Evolutionary conservation across 306 rosid genomes (phyloP).

Genomic region (Gastrolobium villosum): DNA sequence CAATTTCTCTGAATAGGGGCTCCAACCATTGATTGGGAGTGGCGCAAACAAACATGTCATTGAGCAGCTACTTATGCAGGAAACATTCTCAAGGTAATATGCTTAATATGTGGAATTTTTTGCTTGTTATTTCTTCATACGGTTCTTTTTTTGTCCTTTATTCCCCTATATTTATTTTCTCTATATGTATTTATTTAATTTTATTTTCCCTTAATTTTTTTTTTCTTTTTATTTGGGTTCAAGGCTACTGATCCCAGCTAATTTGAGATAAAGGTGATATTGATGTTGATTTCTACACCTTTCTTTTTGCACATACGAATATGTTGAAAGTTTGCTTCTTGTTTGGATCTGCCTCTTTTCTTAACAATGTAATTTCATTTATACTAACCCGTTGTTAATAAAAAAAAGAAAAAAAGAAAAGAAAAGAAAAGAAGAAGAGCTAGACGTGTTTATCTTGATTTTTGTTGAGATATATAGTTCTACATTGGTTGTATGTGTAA

Average conservation of each 20-base stretch:
- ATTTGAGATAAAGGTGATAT: too few relatives aligned
- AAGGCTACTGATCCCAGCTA: too few relatives aligned
- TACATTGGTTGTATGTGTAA: too few relatives aligned
- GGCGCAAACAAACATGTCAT: slow-evolving; percentile 62
- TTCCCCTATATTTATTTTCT: too few relatives aligned
- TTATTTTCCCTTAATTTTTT: too few relatives aligned
- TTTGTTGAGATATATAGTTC: too few relatives aligned
- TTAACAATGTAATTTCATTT: slow-evolving; percentile 31
- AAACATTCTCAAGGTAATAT: slow-evolving; percentile 85
- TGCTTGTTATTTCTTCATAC: slow-evolving; percentile 17
- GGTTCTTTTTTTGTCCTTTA: background rate
- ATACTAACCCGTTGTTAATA: slow-evolving; percentile 7
- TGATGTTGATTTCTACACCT: background rate
- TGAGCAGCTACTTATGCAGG: slow-evolving; percentile 78
- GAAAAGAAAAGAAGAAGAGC: background rate
- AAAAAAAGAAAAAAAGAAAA: slow-evolving; percentile 28
- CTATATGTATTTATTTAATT: too few relatives aligned
- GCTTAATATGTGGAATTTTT: slow-evolving; percentile 32
- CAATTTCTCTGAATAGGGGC: slow-evolving; percentile 51
- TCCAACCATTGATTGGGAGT: slow-evolving; percentile 53
- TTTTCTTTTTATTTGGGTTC: too few relatives aligned
- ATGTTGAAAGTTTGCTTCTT: slow-evolving; percentile 31
- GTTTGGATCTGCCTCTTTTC: slow-evolving; percentile 1
- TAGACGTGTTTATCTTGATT: slow-evolving; percentile 1
- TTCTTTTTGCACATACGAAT: slow-evolving; percentile 5